phyloP scores from a whole-genome alignment of 1,284 basidiomycete genomes.

The Rhodofomes roseus region DNA sequence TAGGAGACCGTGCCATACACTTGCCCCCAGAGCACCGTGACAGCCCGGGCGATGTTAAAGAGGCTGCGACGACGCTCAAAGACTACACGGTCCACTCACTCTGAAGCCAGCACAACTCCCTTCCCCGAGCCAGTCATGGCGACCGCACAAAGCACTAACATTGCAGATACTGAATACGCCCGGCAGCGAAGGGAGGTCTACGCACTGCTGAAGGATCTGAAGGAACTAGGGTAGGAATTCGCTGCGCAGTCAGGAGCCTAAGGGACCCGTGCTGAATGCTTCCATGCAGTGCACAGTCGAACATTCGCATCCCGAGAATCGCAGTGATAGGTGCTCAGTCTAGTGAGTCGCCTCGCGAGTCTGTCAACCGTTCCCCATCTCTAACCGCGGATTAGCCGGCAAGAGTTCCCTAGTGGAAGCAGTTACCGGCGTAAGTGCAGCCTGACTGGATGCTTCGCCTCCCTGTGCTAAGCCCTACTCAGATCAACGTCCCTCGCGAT shows the following conservation, averaged over 20 bases:
- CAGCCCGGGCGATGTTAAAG: not conserved
- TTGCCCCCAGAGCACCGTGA: too few species aligned
- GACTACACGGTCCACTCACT: not conserved
- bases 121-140: not conserved
- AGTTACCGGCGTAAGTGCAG: conserved; percentile 45
- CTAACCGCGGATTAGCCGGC: conserved; percentile 35
- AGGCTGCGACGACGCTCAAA: not conserved
- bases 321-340: conserved; percentile 25
- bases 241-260: not conserved
- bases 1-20: too few species aligned
- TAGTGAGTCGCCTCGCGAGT: conserved; percentile 20
- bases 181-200: conserved; percentile 42
- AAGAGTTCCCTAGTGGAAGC: conserved; percentile 42
- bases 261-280: not conserved
- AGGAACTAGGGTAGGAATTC: conserved; percentile 38
- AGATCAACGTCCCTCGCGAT: conserved; percentile 59
- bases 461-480: not conserved
- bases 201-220: conserved; percentile 40
- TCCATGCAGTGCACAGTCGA: conserved; percentile 10
- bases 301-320: conserved; percentile 20
- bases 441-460: not conserved
- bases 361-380: too few species aligned
- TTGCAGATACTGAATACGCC: conserved; percentile 37
- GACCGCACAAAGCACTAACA: not conserved
- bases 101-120: not conserved